Conservation (phyloP, 2,329 filamentous ascomycete genomes). For the Emmonsiellopsis sp. region DNA sequence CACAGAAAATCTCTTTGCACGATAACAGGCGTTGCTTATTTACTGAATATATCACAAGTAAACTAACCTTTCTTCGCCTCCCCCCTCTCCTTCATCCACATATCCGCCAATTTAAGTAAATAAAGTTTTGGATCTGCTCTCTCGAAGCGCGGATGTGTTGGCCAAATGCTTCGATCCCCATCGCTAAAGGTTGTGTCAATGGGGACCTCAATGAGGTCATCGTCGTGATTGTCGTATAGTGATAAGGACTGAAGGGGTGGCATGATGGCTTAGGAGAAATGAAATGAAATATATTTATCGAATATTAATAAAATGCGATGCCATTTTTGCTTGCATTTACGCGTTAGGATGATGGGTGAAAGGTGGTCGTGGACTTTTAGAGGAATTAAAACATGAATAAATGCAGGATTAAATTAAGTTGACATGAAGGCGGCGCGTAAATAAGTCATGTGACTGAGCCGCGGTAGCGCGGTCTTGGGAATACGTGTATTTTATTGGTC, state of each 20-base stretch:
- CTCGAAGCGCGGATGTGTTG: slow-evolving; percentile 23
- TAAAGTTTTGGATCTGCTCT: slow-evolving; percentile 31
- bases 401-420: no score
- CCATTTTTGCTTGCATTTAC: not conserved
- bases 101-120: slow-evolving; percentile 36
- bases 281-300: not conserved
- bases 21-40: not conserved
- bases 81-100: slow-evolving; percentile 39
- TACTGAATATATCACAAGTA: slow-evolving; percentile 3
- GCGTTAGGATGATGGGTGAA: no score
- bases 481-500: no score
- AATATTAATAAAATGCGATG: not conserved
- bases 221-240: not conserved
- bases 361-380: no score
- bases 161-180: slow-evolving; percentile 29
- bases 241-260: not conserved
- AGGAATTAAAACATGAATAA: no score
- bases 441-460: no score
- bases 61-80: slow-evolving; percentile 27
- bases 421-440: no score
- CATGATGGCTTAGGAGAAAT: not conserved
- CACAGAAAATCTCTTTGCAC: not conserved
- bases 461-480: no score
- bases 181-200: slow-evolving; percentile 28
- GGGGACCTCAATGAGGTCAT: slow-evolving; percentile 8